Evolutionary conservation across 1,284 basidiomycete species (phyloP).

Genomic region (Leccinum ponderosum): DNA sequence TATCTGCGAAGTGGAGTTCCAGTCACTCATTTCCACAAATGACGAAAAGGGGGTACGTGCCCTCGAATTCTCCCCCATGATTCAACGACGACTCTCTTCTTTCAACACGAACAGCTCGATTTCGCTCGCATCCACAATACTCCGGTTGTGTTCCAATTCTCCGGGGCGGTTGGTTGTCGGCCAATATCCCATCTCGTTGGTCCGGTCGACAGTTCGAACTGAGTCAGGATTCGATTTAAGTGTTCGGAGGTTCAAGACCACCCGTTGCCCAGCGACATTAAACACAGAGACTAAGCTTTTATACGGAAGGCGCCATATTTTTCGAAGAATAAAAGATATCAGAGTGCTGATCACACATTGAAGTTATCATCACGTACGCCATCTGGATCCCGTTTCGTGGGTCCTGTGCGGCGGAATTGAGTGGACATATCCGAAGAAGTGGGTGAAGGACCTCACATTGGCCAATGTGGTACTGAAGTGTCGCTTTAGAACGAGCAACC

Average conservation of each 20-base stretch:
- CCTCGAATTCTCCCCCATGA: background rate
- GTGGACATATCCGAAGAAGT: background rate
- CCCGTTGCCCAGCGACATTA: background rate
- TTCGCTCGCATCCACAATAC: background rate
- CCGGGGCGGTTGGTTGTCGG: background rate
- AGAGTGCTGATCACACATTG: background rate
- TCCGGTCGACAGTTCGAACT: background rate
- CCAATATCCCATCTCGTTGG: background rate
- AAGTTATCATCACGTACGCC: background rate
- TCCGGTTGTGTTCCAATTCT: background rate
- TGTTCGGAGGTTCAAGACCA: constrained; percentile 11
- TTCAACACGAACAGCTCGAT: background rate
- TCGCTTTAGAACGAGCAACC: background rate
- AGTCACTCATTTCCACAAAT: background rate
- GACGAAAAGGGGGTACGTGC: background rate
- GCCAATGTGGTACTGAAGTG: background rate
- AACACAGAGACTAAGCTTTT: background rate
- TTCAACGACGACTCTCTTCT: background rate
- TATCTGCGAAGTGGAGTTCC: background rate
- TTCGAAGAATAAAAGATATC: background rate
- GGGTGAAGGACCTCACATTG: background rate
- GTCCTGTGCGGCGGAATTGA: background rate
- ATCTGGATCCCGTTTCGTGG: background rate
- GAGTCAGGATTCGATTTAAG: background rate
- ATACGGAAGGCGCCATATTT: background rate